phyloP scores from a whole-genome alignment of 306 rosid species.

The Lathyrus oleraceus region DNA sequence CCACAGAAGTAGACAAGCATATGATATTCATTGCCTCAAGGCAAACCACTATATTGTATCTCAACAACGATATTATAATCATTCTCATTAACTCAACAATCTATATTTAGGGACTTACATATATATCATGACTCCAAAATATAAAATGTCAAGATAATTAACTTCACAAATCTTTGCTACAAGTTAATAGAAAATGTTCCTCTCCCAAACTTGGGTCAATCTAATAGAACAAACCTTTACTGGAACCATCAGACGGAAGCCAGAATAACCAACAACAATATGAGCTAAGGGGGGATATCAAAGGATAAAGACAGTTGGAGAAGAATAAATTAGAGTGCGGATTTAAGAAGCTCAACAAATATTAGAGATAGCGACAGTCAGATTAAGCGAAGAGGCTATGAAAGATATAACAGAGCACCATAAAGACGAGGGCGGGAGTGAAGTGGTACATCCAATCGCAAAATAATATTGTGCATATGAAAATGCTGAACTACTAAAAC shows the following conservation, averaged over 20 bases:
- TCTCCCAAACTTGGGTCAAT: slow-evolving; percentile 4
- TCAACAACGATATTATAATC: slow-evolving; percentile 19
- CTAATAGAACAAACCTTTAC: slow-evolving; percentile 9
- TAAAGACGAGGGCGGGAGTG: background rate
- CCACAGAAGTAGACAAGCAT: slow-evolving; percentile 56
- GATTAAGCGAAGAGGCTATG: background rate
- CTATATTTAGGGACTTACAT: slow-evolving; percentile 12
- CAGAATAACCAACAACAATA: background rate
- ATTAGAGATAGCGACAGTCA: background rate
- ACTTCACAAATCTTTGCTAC: background rate
- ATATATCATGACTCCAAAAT: slow-evolving; percentile 8
- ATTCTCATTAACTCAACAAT: slow-evolving; percentile 15
- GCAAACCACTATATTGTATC: slow-evolving; percentile 41
- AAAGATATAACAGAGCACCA: background rate
- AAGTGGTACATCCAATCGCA: background rate
- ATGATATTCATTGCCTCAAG: slow-evolving; percentile 45
- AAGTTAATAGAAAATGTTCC: slow-evolving; percentile 8
- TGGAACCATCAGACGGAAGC: background rate
- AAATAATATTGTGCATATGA: background rate
- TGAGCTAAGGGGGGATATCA: background rate
- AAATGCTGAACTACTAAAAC: background rate
- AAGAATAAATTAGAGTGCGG: background rate
- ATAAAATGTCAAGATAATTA: background rate
- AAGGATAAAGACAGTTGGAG: background rate
- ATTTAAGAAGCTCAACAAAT: background rate